Percentiles rank a stretch among this genome's conserved stretches.
Conservation (phyloP, 2,329 filamentous ascomycete genomes). For the Beauveria pseudobassiana region DNA sequence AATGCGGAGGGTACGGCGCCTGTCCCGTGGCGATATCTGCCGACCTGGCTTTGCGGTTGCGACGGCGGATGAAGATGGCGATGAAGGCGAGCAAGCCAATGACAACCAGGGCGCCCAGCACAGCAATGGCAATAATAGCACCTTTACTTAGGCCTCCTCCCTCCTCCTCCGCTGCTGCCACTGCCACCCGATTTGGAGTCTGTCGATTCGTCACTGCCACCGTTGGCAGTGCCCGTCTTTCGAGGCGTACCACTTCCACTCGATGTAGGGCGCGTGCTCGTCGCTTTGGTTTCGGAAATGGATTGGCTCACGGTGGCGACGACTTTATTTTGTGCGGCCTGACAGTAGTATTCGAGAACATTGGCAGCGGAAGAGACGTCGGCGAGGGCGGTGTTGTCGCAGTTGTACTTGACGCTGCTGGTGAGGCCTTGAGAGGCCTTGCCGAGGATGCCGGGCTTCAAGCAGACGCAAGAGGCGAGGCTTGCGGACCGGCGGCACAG, state of each 20-base stretch:
- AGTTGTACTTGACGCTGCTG: conserved; percentile 30
- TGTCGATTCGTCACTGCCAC: background rate
- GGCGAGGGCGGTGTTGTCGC: conserved; percentile 29
- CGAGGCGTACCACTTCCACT: background rate
- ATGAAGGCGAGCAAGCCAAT: background rate
- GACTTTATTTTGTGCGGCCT: conserved; percentile 31
- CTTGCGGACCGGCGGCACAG: conserved; percentile 35
- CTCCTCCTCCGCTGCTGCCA: background rate
- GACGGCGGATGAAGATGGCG: conserved; percentile 1
- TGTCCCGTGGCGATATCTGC: background rate
- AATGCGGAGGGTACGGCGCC: background rate
- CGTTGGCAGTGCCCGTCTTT: background rate
- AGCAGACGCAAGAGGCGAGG: conserved; percentile 39
- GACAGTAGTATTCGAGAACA: conserved; percentile 37
- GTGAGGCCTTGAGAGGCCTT: conserved; percentile 30
- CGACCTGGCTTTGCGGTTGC: background rate
- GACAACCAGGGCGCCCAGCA: background rate
- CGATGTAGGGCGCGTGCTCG: background rate
- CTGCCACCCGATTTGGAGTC: background rate
- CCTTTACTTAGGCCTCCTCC: background rate
- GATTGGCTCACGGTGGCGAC: conserved; percentile 32
- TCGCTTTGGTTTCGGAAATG: conserved; percentile 6
- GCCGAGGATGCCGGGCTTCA: conserved; percentile 34
- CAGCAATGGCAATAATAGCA: conserved; percentile 7
- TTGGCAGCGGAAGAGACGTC: conserved; percentile 33